phyloP scores from a whole-genome alignment of 2,329 filamentous ascomycete species.

The Phyllosticta capitalensis region DNA sequence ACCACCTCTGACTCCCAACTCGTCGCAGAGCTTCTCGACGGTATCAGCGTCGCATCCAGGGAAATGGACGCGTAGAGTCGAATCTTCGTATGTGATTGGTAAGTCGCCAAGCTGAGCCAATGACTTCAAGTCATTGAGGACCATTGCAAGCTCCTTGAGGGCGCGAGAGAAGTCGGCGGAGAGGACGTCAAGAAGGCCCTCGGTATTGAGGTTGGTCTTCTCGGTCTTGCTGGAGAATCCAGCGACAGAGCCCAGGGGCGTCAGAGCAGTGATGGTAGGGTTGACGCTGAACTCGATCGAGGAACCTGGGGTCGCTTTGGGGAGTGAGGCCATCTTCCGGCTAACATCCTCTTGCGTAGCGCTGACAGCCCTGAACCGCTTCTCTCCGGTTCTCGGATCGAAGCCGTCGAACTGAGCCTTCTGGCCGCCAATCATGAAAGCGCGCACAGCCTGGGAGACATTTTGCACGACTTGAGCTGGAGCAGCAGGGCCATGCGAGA shows the following conservation, averaged over 20 bases:
- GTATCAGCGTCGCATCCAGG: constrained; percentile 79
- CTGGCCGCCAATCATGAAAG: constrained; percentile 85
- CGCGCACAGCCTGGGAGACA: constrained; percentile 85
- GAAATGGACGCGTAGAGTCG: constrained; percentile 71
- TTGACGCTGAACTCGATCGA: constrained; percentile 82
- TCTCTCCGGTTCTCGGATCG: constrained; percentile 58
- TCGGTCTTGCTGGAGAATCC: constrained; percentile 34
- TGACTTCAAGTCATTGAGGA: constrained; percentile 72
- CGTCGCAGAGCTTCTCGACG: constrained; percentile 74
- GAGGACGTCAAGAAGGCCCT: constrained; percentile 75
- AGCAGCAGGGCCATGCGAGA: constrained; percentile 76
- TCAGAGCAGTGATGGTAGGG: constrained; percentile 83
- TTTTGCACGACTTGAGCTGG: constrained; percentile 90
- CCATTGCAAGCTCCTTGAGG: constrained; percentile 69
- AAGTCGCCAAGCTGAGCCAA: constrained; percentile 73
- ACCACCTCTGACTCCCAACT: constrained; percentile 75
- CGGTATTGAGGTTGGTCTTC: constrained; percentile 61
- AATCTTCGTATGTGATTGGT: constrained; percentile 63
- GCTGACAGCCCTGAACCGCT: constrained; percentile 70
- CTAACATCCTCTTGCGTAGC: constrained; percentile 63
- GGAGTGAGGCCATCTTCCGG: constrained; percentile 53
- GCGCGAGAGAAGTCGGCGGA: constrained; percentile 82
- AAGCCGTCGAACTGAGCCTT: constrained; percentile 80
- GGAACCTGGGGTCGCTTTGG: constrained; percentile 57
- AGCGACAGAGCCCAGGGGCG: constrained; percentile 54